These are phyloP conservation scores for Myxozyma melibiosi DNA, from an alignment of 805 yeast genomes.

Conservation along the genomic window DNA sequence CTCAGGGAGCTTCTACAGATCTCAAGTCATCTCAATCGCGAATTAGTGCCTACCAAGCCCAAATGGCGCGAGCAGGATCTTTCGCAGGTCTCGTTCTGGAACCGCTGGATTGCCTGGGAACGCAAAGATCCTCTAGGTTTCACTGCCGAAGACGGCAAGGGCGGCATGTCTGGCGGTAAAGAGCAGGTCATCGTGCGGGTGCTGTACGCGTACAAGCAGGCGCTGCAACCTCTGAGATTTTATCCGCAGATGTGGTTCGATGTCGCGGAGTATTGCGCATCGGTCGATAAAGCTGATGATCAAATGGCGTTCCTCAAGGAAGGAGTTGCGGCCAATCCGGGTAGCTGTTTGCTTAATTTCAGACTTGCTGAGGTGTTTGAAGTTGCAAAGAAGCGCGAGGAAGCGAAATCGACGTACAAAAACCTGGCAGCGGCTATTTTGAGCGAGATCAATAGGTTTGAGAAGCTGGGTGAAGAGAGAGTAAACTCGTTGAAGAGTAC, in stretches of 20 bases:
- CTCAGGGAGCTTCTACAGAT: slow-evolving; percentile 68
- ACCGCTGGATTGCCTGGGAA: slow-evolving; percentile 80
- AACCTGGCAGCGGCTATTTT: slow-evolving; percentile 53
- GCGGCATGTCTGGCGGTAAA: slow-evolving; percentile 21
- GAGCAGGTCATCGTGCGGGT: slow-evolving; percentile 58
- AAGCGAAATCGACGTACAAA: slow-evolving; percentile 55
- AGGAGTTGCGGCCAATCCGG: slow-evolving; percentile 67
- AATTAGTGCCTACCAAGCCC: slow-evolving; percentile 32
- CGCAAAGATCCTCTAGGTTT: slow-evolving; percentile 66
- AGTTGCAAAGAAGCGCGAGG: slow-evolving; percentile 52
- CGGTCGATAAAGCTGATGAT: slow-evolving; percentile 34
- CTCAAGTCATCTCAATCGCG: slow-evolving; percentile 52
- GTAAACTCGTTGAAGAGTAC: neutral
- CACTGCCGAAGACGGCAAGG: slow-evolving; percentile 43
- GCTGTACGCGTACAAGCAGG: slow-evolving; percentile 70
- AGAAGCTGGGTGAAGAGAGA: slow-evolving; percentile 32
- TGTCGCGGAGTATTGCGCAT: slow-evolving; percentile 47
- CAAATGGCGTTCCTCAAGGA: slow-evolving; percentile 52
- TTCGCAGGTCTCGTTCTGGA: slow-evolving; percentile 60
- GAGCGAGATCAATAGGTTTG: slow-evolving; percentile 42
- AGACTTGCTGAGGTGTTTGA: slow-evolving; percentile 73
- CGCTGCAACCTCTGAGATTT: slow-evolving; percentile 61
- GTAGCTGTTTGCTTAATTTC: slow-evolving; percentile 65
- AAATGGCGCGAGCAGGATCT: slow-evolving; percentile 37
- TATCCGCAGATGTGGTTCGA: slow-evolving; percentile 78